phyloP scores from a whole-genome alignment of 306 rosid genomes.

The Citrullus amarus region DNA sequence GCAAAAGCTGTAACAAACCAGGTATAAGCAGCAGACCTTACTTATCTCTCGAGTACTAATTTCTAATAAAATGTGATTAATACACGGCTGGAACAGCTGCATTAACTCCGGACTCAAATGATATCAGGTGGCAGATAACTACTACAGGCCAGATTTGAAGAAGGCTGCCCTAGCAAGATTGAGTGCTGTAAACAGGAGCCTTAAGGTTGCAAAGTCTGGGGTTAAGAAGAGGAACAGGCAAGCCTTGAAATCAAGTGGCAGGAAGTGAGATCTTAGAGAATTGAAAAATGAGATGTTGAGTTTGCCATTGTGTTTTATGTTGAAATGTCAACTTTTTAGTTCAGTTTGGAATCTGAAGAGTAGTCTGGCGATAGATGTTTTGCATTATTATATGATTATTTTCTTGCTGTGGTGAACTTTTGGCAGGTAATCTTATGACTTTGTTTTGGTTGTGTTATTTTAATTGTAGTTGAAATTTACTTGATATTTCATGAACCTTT shows the following conservation, averaged over 20 bases:
- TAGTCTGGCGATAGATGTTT: slow-evolving; percentile 3
- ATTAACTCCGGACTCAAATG: not conserved
- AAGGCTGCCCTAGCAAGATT: slow-evolving; percentile 80
- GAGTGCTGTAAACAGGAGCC: slow-evolving; percentile 85
- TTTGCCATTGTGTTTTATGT: not conserved
- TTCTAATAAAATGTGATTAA: not conserved
- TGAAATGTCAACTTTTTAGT: not conserved
- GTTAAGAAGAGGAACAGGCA: slow-evolving; percentile 89
- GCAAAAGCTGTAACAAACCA: slow-evolving; percentile 67
- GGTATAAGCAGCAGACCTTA: slow-evolving; percentile 23
- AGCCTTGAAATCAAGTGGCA: slow-evolving; percentile 27
- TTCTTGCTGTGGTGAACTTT: not conserved
- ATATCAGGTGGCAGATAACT: slow-evolving; percentile 47
- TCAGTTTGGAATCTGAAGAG: slow-evolving; percentile 1
- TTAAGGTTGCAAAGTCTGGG: slow-evolving; percentile 83
- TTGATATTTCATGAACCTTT: not conserved
- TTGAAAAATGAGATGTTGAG: not conserved
- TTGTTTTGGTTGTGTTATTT: not conserved
- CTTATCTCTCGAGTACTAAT: not conserved
- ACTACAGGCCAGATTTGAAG: slow-evolving; percentile 80
- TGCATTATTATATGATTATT: not conserved
- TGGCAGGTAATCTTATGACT: not conserved
- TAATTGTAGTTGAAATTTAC: not conserved
- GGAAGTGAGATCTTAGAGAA: slow-evolving; percentile 16
- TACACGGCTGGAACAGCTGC: not conserved